Evolutionary conservation across 306 rosid genomes (phyloP), one percentile per base, ranked within the genome.

Genomic region (Pyrus bretschneideri): DNA sequence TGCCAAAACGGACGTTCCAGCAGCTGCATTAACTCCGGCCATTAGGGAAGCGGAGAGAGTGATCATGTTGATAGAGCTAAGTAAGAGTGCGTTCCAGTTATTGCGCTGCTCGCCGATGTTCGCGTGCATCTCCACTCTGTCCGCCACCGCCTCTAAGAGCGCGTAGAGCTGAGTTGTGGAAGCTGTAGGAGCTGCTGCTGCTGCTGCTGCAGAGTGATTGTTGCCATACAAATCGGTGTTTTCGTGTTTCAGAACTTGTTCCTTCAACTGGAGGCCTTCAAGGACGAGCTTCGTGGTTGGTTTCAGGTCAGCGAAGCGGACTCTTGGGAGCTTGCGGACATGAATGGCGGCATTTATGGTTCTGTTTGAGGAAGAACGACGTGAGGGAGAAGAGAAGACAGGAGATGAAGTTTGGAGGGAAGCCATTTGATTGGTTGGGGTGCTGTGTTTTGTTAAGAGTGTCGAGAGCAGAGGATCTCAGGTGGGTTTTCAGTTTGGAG

Each of bases 21-120:
- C 61, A 2, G 15, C 70, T 10, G 35, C n/a, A 0, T 71, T 65
- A 45, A 87, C 67, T 30, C 89, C 97, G 10, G 89, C 76, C 78
- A 91, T 69, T 69, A 90, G 76, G 14, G 98, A 46, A 18, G 97
- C 97, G 0, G 92, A 77, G 40, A 93, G 96, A 38, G 96, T 93
- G 8, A 91, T 86, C 89, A 86, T 87, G 76, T 93, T 93, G 59
- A 86, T 87, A 76, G 98, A 91, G 77, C 87, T 88, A 0, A 93
- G 45, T 3, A 91, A 81, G 42, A 91, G 92, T 4, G 76, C 59
- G 66, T 88, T 88, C 97, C 96, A 93, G 65, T 93, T 89, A 17
- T 88, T 83, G 9, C 98, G 89, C 61, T 89, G 96, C 2, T 83
- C 74, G 5, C 88, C 84, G 1, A 93, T 30, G 88, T 91, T 93